Base-by-base conservation (phyloP, 805 yeast species). In the Komagataella kurtzmanii region DNA sequence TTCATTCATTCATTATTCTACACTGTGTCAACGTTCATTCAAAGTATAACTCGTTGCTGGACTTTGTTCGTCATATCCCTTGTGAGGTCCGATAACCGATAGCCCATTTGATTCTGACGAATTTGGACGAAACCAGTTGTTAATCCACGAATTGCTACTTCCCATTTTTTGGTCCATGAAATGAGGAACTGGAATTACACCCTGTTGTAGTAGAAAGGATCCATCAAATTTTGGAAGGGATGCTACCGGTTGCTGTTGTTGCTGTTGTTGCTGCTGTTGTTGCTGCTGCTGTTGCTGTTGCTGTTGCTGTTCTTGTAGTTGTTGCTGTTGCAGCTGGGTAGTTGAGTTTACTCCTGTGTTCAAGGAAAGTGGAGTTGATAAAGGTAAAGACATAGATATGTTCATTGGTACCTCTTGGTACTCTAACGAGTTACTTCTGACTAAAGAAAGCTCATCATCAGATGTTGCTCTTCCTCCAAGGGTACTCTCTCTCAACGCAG, bases 401-500 rank as follows among this genome's bases (percentile, higher is more conserved):
- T 44, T 18, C 21, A 47, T 17, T 45, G 53, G 45, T 49, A 44
- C 23, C 24, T 46, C 17, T 24, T 24, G 36, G 12, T 45, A 45
- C 47, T 48, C 24, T 49, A 46, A 17, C 24, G 51, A 23, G 17
- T 50, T 49, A 47, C 54, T 56, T 10, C 59, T 52, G 55, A 76
- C 81, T 59, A 75, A 63, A 54, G 66, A 69, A 1, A 78, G 72
- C 55, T 76, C 80, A 54, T 75, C 80, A 53, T 75, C 81, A 47
- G 70, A 62, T 10, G 68, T 60, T 51, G 59, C 57, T 60, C 77
- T 75, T 0, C 81, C 81, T 1, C 89, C 88, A 18, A 82, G 65
- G 1, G 81, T 71, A 12, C 78, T 71, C 51, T 78, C 79, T 56
- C 77, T 77, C 47, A 82, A 71, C 0, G 86, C 82, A 53, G 66